Evolutionary conservation across 371 early-diverging fungal genomes (phyloP).

Genomic region (Mucor mucedo): DNA sequence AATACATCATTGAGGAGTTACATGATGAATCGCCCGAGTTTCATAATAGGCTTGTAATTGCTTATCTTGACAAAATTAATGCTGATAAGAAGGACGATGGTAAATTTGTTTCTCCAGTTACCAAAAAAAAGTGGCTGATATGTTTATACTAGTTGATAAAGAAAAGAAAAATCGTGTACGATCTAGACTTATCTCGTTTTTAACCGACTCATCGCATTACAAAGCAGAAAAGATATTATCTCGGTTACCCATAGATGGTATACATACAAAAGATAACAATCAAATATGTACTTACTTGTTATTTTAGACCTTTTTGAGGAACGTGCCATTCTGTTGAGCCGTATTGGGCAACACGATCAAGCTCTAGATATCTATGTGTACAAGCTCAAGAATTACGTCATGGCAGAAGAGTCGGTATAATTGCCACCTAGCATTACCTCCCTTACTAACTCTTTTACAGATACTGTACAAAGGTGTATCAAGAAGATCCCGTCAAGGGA

Average conservation of each 20-base stretch:
- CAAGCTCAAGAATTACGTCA: slow-evolving; percentile 69
- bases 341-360: slow-evolving; percentile 87
- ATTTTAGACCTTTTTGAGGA: slow-evolving; percentile 75
- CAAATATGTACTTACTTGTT: not conserved
- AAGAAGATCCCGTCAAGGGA: slow-evolving; percentile 54
- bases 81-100: slow-evolving; percentile 17
- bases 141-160: slow-evolving; percentile 20
- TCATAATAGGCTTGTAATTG: slow-evolving; percentile 80
- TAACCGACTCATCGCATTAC: slow-evolving; percentile 72
- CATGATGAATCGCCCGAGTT: slow-evolving; percentile 72
- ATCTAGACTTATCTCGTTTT: slow-evolving; percentile 62
- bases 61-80: slow-evolving; percentile 65
- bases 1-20: slow-evolving; percentile 76
- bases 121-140: not conserved
- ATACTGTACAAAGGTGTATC: slow-evolving; percentile 76
- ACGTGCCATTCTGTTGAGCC: slow-evolving; percentile 80
- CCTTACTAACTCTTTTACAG: slow-evolving; percentile 34
- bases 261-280: not conserved
- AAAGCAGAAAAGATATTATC: slow-evolving; percentile 78
- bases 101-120: not conserved
- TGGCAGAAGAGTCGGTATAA: slow-evolving; percentile 76
- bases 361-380: slow-evolving; percentile 85
- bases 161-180: slow-evolving; percentile 28
- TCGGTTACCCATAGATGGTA: slow-evolving; percentile 76
- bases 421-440: not conserved